Evolutionary conservation across 225 moss, liverwort and hornwort species (phyloP).

Genomic region (Pseudoscleropodium purum): DNA sequence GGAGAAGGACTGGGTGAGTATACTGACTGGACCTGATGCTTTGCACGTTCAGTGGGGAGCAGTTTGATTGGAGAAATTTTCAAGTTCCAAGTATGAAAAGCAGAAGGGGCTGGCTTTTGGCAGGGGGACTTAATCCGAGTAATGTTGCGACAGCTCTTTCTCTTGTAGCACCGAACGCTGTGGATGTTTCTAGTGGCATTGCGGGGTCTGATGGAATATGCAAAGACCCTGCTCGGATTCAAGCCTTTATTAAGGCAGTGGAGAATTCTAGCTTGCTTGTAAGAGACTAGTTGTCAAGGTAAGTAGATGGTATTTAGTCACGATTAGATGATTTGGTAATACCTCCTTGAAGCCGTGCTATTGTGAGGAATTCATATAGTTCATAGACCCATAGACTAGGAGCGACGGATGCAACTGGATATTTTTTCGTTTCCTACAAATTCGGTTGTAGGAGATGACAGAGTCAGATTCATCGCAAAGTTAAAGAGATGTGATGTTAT

Average conservation of each 20-base stretch:
- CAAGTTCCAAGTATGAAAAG: slow-evolving; percentile 43
- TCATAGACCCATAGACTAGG: background rate
- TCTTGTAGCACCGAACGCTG: slow-evolving; percentile 49
- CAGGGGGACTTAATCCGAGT: slow-evolving; percentile 66
- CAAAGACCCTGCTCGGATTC: slow-evolving; percentile 54
- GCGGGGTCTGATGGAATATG: slow-evolving; percentile 56
- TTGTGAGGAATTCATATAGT: background rate
- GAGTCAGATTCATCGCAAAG: too few relatives aligned
- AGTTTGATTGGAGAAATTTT: slow-evolving; percentile 71
- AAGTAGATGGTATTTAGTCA: background rate
- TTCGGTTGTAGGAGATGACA: background rate
- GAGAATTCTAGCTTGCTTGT: background rate
- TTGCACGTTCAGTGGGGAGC: slow-evolving; percentile 45
- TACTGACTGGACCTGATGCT: background rate
- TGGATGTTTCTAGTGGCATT: slow-evolving; percentile 95
- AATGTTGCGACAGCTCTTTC: slow-evolving; percentile 68
- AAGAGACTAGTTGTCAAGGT: background rate
- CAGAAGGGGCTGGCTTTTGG: slow-evolving; percentile 72
- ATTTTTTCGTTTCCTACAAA: background rate
- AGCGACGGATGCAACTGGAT: background rate
- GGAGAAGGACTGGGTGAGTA: background rate
- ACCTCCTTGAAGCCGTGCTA: background rate
- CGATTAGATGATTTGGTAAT: background rate
- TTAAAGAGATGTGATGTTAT: too few relatives aligned
- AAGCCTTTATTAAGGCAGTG: slow-evolving; percentile 64